Base-by-base conservation (phyloP, 495 filamentous ascomycete genomes). In the Talaromyces stipitatus region DNA sequence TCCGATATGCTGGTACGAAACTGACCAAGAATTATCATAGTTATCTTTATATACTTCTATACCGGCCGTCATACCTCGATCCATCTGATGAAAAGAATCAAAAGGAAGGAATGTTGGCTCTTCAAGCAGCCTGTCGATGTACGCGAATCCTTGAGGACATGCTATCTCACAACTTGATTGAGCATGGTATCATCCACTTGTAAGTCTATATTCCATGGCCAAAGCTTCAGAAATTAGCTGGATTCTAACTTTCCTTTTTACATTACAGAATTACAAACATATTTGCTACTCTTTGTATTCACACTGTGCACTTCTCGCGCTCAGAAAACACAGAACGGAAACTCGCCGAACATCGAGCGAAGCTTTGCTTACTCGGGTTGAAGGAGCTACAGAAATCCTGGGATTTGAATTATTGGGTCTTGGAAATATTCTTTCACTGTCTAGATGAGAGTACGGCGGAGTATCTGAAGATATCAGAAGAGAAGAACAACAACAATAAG, bases 301-400 rank as follows among this genome's bases (percentile, higher is more conserved):
- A 77, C 54, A 76, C 75, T 4, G 74, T 78, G 23, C 66, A 70
- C 50, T 72, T 72, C 55, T 69, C 69, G 11, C 69, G 75, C 23
- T 64, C 66, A 0, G 60, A 64, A 7, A 66, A 67, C 7, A 73
- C 74, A 16, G 64, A 70, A 1, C 66, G 71, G 0, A 76, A 73
- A 32, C 61, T 79, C 1, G 73, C 76, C 23, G 75, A 79, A 48
- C 72, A 78, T 60, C 67, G 76, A 28, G 76, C 76, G 2, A 69
- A 76, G 12, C 54, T 78, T 2, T 79, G 76, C 54, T 64, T 79
- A 0, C 61, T 79, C 2, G 72, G 74, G 0, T 48, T 79, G 8
- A 70, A 76, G 43, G 76, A 79, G 43, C 58, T 79, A 26, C 76
- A 79, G 50, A 76, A 73, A 50, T 70, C 70, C 0, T 79, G 75